Percentiles rank a stretch among this genome's conserved stretches.
These are phyloP conservation scores for Sporothrix curviconia DNA, from an alignment of 2,329 filamentous ascomycete genomes.

Conservation along the genomic window DNA sequence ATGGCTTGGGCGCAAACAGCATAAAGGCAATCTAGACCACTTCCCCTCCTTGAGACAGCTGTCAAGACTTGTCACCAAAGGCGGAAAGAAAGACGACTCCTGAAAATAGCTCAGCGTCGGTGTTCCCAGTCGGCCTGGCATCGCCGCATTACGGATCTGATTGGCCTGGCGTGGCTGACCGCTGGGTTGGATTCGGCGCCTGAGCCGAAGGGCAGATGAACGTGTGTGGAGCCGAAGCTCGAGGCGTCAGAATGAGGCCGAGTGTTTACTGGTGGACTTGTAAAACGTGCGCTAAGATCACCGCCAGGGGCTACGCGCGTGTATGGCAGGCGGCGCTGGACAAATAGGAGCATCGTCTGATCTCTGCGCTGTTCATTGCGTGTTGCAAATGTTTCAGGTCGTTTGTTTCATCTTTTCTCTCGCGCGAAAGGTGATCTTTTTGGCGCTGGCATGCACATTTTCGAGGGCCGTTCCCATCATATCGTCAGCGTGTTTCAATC, in stretches of 20 bases:
- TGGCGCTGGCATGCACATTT: not conserved
- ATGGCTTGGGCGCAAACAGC: too few relatives aligned
- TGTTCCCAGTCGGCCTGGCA: not conserved
- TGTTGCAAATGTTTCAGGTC: slow-evolving; percentile 5
- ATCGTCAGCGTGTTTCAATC: too few relatives aligned
- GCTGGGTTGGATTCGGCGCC: too few relatives aligned
- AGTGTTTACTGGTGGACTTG: too few relatives aligned
- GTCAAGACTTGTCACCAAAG: not conserved
- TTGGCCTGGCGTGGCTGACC: not conserved
- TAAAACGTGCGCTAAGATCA: slow-evolving; percentile 2
- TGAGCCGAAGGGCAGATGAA: too few relatives aligned
- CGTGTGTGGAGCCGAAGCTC: too few relatives aligned
- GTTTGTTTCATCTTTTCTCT: slow-evolving; percentile 2
- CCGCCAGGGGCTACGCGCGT: slow-evolving; percentile 1
- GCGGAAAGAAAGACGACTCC: not conserved
- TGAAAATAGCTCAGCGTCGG: not conserved
- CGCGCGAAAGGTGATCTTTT: not conserved
- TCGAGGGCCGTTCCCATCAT: too few relatives aligned
- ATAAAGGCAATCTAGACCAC: too few relatives aligned
- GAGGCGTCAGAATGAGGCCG: too few relatives aligned
- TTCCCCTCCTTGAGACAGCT: too few relatives aligned
- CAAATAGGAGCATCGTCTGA: not conserved
- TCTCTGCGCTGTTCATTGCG: not conserved
- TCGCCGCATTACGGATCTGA: not conserved
- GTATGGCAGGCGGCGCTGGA: not conserved